Percentiles rank a stretch among this genome's conserved stretches.
Evolutionary conservation across 805 yeast species (phyloP).

Genomic region (Hermanozyma aechmeae): DNA sequence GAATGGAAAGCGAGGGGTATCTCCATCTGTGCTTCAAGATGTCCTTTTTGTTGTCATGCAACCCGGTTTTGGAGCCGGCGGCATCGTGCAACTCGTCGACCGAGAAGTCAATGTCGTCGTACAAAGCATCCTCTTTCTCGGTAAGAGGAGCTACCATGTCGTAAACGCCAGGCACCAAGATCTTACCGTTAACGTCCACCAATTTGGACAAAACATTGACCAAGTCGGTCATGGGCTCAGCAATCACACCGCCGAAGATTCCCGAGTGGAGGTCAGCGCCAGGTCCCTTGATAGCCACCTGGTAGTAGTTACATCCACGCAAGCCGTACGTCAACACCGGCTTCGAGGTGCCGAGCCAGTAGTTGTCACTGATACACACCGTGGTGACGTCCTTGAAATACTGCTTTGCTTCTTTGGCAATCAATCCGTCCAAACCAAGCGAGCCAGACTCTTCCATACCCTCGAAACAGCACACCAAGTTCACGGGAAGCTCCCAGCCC

Average conservation of each 20-base stretch:
- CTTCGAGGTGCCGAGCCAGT: constrained; percentile 96
- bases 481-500: constrained; percentile 86
- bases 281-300: constrained; percentile 77
- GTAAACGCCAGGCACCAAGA: constrained; percentile 75
- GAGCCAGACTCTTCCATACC: constrained; percentile 99
- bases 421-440: constrained; percentile 76
- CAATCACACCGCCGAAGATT: constrained; percentile 92
- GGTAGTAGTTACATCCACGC: constrained; percentile 94
- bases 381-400: constrained; percentile 89
- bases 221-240: constrained; percentile 96
- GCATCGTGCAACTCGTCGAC: constrained; percentile 81
- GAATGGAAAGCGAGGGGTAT: constrained; percentile 90
- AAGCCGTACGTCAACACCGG: constrained; percentile 97
- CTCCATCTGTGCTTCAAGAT: constrained; percentile 99
- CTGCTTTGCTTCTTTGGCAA: constrained; percentile 63
- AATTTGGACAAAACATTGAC: constrained; percentile 66
- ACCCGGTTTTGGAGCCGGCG: constrained; percentile 77
- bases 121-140: constrained; percentile 64
- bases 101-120: constrained; percentile 79
- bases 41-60: constrained; percentile 68
- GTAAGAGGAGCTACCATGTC: constrained; percentile 96
- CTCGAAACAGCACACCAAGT: constrained; percentile 86
- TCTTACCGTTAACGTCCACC: constrained; percentile 76
- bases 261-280: constrained; percentile 97
- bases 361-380: constrained; percentile 93